phyloP scores from a whole-genome alignment of 2,329 filamentous ascomycete genomes.

The Penicillium sp. region DNA sequence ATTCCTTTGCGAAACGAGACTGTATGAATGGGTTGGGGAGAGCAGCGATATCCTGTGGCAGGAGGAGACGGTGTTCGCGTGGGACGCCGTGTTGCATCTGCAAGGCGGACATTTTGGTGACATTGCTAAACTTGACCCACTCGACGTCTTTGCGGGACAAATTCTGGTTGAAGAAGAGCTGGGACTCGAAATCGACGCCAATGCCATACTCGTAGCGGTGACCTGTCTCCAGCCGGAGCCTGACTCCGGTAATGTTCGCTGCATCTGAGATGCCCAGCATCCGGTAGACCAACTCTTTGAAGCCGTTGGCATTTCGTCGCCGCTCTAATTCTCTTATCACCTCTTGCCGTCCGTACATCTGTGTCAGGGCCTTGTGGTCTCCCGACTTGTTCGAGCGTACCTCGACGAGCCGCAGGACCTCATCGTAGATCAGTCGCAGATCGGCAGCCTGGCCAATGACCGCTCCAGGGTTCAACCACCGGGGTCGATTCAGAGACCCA shows the following conservation, averaged over 20 bases:
- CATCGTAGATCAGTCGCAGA: slow-evolving; percentile 48
- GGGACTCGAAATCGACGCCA: slow-evolving; percentile 53
- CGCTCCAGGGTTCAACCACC: slow-evolving; percentile 50
- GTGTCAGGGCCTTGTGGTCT: slow-evolving; percentile 51
- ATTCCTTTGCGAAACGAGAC: slow-evolving; percentile 26
- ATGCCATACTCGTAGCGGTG: slow-evolving; percentile 52
- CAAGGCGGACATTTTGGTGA: slow-evolving; percentile 35
- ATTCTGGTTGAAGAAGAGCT: slow-evolving; percentile 50
- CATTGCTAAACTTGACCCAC: slow-evolving; percentile 43
- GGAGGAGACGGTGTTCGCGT: slow-evolving; percentile 38
- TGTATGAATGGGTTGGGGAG: slow-evolving; percentile 37
- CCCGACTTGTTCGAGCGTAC: slow-evolving; percentile 31
- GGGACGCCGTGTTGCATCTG: slow-evolving; percentile 40
- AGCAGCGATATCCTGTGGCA: slow-evolving; percentile 39
- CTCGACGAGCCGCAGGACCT: slow-evolving; percentile 42
- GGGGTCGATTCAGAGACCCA: slow-evolving; percentile 44
- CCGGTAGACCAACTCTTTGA: slow-evolving; percentile 41
- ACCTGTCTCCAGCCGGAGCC: slow-evolving; percentile 35
- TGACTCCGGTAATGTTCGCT: slow-evolving; percentile 38
- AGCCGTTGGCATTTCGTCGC: slow-evolving; percentile 32
- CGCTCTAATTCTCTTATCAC: slow-evolving; percentile 48
- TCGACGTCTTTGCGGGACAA: slow-evolving; percentile 42
- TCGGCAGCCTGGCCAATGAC: slow-evolving; percentile 54
- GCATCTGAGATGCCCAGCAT: slow-evolving; percentile 40
- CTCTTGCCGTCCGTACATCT: slow-evolving; percentile 56